phyloP scores from a whole-genome alignment of 2,329 filamentous ascomycete species.

The Clonostachys sp. region DNA sequence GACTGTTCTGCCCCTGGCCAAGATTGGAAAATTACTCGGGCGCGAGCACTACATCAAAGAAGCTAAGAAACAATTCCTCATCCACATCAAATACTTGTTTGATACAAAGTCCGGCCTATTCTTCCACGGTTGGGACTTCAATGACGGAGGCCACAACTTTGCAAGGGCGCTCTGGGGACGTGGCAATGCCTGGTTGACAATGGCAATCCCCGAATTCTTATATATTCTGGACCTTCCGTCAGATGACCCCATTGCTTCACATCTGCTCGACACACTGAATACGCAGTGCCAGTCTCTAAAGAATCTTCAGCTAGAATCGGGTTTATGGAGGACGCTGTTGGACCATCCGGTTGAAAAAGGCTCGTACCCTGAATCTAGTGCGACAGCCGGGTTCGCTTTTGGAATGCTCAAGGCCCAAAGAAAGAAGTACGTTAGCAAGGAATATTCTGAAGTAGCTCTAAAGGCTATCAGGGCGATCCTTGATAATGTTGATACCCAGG shows the following conservation, averaged over 20 bases:
- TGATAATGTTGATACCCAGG: constrained; percentile 57
- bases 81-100: constrained; percentile 75
- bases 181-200: constrained; percentile 72
- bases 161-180: constrained; percentile 53
- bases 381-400: constrained; percentile 76
- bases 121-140: constrained; percentile 80
- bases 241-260: constrained; percentile 57
- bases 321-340: constrained; percentile 71
- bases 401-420: constrained; percentile 71
- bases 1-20: constrained; percentile 78
- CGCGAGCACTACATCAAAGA: constrained; percentile 71
- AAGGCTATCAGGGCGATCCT: constrained; percentile 65
- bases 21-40: constrained; percentile 68
- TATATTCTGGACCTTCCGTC: constrained; percentile 61
- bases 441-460: constrained; percentile 54
- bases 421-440: constrained; percentile 61
- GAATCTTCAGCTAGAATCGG: constrained; percentile 52
- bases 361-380: constrained; percentile 72
- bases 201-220: constrained; percentile 75
- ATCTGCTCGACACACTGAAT: constrained; percentile 58
- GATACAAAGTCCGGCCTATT: constrained; percentile 68
- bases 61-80: constrained; percentile 70
- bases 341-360: constrained; percentile 62
- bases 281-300: constrained; percentile 65
- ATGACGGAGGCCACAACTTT: constrained; percentile 60